phyloP scores from a whole-genome alignment of 225 moss, liverwort and hornwort genomes.

The Physcomitrellopsis africana region DNA sequence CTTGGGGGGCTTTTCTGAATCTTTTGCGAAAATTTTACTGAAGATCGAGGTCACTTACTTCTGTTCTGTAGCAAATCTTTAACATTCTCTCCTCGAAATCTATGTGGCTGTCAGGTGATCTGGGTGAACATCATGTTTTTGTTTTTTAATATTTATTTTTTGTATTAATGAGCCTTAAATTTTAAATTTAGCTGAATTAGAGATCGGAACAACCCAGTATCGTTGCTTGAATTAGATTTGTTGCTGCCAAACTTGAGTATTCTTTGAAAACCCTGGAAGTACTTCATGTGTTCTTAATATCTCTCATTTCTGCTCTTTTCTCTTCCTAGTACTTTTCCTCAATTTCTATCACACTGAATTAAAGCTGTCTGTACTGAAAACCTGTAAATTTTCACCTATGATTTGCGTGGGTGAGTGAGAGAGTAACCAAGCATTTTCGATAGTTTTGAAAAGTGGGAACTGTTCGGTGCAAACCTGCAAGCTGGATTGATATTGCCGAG shows the following conservation, averaged over 20 bases:
- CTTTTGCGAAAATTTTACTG: background rate
- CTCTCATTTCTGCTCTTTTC: too few species aligned
- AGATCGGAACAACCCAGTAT: background rate
- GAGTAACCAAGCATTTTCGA: background rate
- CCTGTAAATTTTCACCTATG: background rate
- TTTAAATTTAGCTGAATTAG: background rate
- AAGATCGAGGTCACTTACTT: background rate
- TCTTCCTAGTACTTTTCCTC: too few species aligned
- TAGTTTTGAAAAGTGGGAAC: background rate
- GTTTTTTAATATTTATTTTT: background rate
- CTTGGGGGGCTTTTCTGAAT: background rate
- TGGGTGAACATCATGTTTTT: background rate
- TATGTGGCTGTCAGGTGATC: background rate
- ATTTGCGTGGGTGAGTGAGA: background rate
- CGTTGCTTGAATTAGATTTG: background rate
- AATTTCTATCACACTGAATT: background rate
- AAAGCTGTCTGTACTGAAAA: background rate
- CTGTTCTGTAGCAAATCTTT: background rate
- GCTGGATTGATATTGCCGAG: background rate
- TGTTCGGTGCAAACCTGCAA: background rate
- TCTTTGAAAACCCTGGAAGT: background rate
- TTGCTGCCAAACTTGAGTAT: background rate
- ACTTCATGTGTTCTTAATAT: too few species aligned
- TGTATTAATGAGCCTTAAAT: background rate
- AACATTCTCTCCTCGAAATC: background rate